These are phyloP conservation scores for Boletus albobrunnescens DNA, from an alignment of 1,284 basidiomycete genomes.

Conservation along the genomic window DNA sequence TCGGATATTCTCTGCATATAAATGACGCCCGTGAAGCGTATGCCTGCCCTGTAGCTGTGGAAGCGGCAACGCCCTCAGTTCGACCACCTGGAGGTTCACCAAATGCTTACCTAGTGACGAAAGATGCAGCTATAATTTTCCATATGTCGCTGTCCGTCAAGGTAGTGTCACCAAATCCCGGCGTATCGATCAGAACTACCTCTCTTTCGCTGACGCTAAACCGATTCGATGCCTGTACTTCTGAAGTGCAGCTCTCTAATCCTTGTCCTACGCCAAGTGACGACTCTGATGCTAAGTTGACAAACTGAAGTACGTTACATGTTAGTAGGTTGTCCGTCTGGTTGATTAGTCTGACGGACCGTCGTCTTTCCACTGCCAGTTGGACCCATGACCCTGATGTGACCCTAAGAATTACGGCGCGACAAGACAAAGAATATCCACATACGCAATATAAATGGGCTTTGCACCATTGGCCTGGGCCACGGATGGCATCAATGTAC, in stretches of 20 bases:
- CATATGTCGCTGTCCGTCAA: constrained; percentile 36
- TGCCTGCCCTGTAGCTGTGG: constrained; percentile 37
- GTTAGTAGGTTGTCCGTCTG: neutral
- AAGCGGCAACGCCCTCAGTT: neutral
- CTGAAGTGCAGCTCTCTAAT: constrained; percentile 35
- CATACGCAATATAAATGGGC: constrained; percentile 32
- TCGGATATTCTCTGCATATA: constrained; percentile 55
- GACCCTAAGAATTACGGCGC: constrained; percentile 10
- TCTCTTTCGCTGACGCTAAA: constrained; percentile 25
- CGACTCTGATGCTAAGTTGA: constrained; percentile 34
- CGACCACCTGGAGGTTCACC: neutral
- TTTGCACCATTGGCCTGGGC: constrained; percentile 5
- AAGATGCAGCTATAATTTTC: constrained; percentile 33
- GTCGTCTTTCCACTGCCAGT: constrained; percentile 35
- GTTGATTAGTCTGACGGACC: constrained; percentile 17
- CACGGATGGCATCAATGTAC: neutral
- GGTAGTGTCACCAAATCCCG: constrained; percentile 39
- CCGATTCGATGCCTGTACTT: constrained; percentile 29
- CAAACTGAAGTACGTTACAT: constrained; percentile 26
- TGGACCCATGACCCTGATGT: constrained; percentile 27
- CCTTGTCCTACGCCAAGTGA: constrained; percentile 30
- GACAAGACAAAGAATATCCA: constrained; percentile 2
- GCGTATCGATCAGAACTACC: constrained; percentile 36
- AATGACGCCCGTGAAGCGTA: constrained; percentile 39
- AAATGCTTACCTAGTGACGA: constrained; percentile 26